Percentiles rank a stretch among this genome's conserved stretches.
Conservation (phyloP, 164 flowering plant genomes). For the Magnolia changhungtana region DNA sequence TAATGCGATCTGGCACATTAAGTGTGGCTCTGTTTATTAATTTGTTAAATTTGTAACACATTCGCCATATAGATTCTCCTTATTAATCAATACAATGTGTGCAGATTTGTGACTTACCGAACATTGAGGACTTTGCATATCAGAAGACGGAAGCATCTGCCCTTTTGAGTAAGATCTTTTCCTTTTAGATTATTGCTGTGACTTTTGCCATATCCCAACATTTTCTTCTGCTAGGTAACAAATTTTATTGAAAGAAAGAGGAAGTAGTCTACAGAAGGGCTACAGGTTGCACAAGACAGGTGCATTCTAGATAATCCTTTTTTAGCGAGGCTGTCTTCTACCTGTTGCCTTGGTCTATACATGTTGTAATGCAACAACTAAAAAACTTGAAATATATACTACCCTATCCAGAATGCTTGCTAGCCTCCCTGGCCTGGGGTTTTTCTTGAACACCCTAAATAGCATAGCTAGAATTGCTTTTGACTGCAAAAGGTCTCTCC, state of each 20-base stretch:
- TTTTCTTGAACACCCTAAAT: too few relatives aligned
- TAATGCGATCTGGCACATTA: neutral
- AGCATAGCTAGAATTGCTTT: too few relatives aligned
- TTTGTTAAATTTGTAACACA: neutral
- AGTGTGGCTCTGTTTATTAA: neutral
- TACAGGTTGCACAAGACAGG: neutral
- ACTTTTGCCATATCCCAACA: neutral
- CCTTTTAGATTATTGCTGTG: neutral
- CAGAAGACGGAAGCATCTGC: constrained; percentile 29
- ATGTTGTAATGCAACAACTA: too few relatives aligned
- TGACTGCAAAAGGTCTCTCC: too few relatives aligned
- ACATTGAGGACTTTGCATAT: constrained; percentile 81
- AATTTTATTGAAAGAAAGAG: neutral
- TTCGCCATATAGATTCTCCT: neutral
- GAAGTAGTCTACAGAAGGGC: neutral
- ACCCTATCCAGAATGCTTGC: too few relatives aligned
- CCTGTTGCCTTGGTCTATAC: neutral
- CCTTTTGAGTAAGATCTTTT: constrained; percentile 30
- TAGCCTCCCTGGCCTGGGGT: too few relatives aligned
- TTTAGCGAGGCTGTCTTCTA: neutral
- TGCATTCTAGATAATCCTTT: neutral
- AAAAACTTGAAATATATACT: too few relatives aligned
- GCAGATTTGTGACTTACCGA: constrained; percentile 53
- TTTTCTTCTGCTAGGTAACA: neutral
- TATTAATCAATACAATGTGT: constrained; percentile 2